Conservation (phyloP, 306 rosid species). For the Cyamopsis tetragonoloba region DNA sequence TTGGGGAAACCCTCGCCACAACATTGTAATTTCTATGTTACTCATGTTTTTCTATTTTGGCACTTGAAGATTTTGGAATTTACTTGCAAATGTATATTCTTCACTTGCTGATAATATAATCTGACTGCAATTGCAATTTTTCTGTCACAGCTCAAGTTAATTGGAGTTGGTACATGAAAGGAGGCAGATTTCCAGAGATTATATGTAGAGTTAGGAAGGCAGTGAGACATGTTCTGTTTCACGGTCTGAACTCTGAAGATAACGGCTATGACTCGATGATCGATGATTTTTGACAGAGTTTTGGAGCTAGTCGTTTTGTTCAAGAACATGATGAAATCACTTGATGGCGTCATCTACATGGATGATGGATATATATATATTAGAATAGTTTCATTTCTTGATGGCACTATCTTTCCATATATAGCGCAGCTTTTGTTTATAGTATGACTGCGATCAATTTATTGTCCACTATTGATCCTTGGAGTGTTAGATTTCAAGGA, state of each 20-base stretch:
- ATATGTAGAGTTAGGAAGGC: neutral
- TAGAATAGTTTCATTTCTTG: slow-evolving; percentile 25
- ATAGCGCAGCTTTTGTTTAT: slow-evolving; percentile 28
- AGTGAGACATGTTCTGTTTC: slow-evolving; percentile 20
- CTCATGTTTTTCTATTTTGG: neutral
- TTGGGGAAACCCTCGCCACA: slow-evolving; percentile 69
- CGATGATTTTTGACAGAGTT: neutral
- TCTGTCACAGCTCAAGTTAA: slow-evolving; percentile 44
- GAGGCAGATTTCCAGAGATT: neutral
- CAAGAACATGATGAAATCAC: slow-evolving; percentile 3
- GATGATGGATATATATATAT: slow-evolving; percentile 29
- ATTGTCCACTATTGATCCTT: neutral
- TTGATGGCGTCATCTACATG: slow-evolving; percentile 22
- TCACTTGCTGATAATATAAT: neutral
- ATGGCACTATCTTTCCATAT: neutral
- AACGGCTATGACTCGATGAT: neutral
- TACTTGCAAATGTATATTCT: neutral
- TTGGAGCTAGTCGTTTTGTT: slow-evolving; percentile 18
- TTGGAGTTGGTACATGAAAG: slow-evolving; percentile 60
- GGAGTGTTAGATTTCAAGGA: slow-evolving; percentile 31
- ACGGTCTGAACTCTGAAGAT: neutral
- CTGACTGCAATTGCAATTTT: slow-evolving; percentile 8
- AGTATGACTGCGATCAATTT: slow-evolving; percentile 16
- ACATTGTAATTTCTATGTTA: slow-evolving; percentile 50
- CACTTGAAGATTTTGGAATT: neutral